A percentile compares a stretch with the other conserved stretches of the same genome.
These are phyloP conservation scores for Shiraia sp. DNA, from an alignment of 2,329 filamentous ascomycete species.

Conservation along the genomic window DNA sequence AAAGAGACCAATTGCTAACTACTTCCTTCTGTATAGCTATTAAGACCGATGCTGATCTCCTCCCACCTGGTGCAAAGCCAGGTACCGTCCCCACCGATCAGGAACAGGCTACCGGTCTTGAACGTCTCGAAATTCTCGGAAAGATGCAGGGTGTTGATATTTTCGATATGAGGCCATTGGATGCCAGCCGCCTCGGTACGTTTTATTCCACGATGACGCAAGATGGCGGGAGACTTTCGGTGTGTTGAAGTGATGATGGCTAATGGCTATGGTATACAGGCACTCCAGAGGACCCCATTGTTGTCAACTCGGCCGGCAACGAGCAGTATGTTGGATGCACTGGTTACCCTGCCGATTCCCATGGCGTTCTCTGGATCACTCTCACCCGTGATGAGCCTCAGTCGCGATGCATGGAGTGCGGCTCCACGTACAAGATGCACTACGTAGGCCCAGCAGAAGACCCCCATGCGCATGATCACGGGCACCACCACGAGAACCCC, in stretches of 20 bases:
- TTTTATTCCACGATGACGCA: background rate
- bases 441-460: conserved; percentile 86
- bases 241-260: conserved; percentile 8
- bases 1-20: conserved; percentile 33
- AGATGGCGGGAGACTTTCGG: background rate
- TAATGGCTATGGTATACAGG: conserved; percentile 59
- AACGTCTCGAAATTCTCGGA: conserved; percentile 97
- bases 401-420: conserved; percentile 96
- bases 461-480: conserved; percentile 64
- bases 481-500: conserved; percentile 51
- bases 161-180: conserved; percentile 97
- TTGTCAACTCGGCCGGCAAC: conserved; percentile 87
- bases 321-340: conserved; percentile 98
- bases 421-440: conserved; percentile 96
- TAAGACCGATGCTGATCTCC: conserved; percentile 77
- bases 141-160: conserved; percentile 99
- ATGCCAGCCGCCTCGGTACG: conserved; percentile 83
- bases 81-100: conserved; percentile 91
- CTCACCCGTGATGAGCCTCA: conserved; percentile 86
- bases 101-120: conserved; percentile 94
- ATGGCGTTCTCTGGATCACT: conserved; percentile 87
- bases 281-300: conserved; percentile 83
- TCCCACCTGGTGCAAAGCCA: conserved; percentile 77
- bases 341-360: conserved; percentile 88
- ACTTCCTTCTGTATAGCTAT: conserved; percentile 68